Percentiles rank a stretch among this genome's conserved stretches.
Conservation (phyloP, 805 yeast genomes). For the Kregervanrija delftensis region DNA sequence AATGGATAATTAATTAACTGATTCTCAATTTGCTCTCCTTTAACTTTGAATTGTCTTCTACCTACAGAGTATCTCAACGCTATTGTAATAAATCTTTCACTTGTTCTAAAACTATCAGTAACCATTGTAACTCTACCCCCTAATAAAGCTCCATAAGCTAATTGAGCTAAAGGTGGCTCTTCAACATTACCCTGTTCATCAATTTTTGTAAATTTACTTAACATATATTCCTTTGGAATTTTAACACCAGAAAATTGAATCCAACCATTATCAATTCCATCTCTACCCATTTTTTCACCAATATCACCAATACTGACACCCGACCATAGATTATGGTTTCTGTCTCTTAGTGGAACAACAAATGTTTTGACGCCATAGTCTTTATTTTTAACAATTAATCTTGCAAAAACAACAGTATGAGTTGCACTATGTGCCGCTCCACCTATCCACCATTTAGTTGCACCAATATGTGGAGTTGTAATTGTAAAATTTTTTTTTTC, state of each 20-base stretch:
- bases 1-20: constrained; percentile 81
- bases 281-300: constrained; percentile 94
- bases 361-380: constrained; percentile 92
- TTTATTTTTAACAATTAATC: constrained; percentile 71
- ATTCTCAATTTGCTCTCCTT: constrained; percentile 43
- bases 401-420: constrained; percentile 79
- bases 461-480: constrained; percentile 85
- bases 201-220: constrained; percentile 72
- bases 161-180: constrained; percentile 80
- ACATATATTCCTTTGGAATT: constrained; percentile 79
- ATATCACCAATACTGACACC: constrained; percentile 87
- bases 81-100: constrained; percentile 74
- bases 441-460: constrained; percentile 98
- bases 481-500: constrained; percentile 61
- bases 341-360: constrained; percentile 83
- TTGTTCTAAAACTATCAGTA: constrained; percentile 71
- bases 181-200: constrained; percentile 60
- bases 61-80: constrained; percentile 87
- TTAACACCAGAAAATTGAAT: constrained; percentile 80
- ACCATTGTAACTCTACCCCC: constrained; percentile 92
- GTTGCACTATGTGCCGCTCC: constrained; percentile 96
- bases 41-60: constrained; percentile 72
- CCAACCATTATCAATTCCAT: constrained; percentile 96
- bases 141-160: constrained; percentile 80
- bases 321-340: constrained; percentile 62